Percentiles rank a stretch among this genome's conserved stretches.
Conservation (phyloP, 441 rosid species). For the Populus hybrid region DNA sequence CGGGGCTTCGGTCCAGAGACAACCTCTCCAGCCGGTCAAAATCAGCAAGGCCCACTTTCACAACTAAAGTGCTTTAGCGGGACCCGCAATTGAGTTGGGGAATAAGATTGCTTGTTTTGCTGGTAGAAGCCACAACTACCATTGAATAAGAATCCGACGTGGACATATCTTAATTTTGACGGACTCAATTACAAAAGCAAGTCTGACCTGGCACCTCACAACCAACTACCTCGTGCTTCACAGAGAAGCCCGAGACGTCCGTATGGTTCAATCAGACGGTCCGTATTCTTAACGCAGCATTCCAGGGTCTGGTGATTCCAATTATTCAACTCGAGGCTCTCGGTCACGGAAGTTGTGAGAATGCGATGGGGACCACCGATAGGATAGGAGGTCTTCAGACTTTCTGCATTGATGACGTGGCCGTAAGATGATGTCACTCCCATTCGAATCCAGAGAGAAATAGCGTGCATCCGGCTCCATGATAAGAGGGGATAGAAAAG, state of each 20-base stretch:
- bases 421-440: not conserved
- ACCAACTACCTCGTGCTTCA: not conserved
- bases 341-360: not conserved
- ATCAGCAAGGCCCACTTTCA: not conserved
- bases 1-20: not conserved
- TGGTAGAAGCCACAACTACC: not conserved
- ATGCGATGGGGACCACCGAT: not conserved
- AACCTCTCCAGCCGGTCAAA: conserved; percentile 16
- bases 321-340: not conserved
- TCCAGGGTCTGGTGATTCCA: not conserved
- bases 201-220: conserved; percentile 21
- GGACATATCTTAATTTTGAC: conserved; percentile 5
- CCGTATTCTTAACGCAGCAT: not conserved
- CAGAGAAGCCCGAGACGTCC: not conserved
- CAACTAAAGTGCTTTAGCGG: not conserved
- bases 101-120: not conserved
- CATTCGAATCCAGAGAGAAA: no score
- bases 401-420: not conserved
- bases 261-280: not conserved
- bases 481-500: no score
- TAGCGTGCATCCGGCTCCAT: no score
- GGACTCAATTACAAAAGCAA: not conserved
- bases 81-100: not conserved
- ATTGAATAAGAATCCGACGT: conserved; percentile 31
- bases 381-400: not conserved